Evolutionary conservation across 2,329 filamentous ascomycete genomes (phyloP).

Genomic region (Alternaria angustiovoidea): DNA sequence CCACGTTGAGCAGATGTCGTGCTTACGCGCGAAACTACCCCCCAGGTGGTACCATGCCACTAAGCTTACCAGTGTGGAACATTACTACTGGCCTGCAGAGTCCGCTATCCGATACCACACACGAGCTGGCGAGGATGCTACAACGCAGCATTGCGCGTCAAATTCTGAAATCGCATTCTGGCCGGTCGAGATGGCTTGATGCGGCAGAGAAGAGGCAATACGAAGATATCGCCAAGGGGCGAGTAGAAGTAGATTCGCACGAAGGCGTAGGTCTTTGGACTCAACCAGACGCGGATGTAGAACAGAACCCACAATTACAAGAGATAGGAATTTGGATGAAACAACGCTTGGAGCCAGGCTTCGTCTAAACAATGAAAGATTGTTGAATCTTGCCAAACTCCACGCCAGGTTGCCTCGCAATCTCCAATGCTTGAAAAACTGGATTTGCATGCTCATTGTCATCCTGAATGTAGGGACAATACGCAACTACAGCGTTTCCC

Average conservation of each 20-base stretch:
- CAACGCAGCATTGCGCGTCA: slow-evolving; percentile 51
- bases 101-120: slow-evolving; percentile 51
- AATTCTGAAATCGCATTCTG: slow-evolving; percentile 32
- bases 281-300: slow-evolving; percentile 12
- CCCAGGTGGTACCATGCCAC: slow-evolving; percentile 44
- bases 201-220: slow-evolving; percentile 38
- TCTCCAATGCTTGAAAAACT: not conserved
- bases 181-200: slow-evolving; percentile 36
- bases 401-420: not conserved
- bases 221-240: slow-evolving; percentile 34
- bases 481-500: fast-evolving
- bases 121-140: slow-evolving; percentile 53
- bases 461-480: not conserved
- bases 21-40: slow-evolving; percentile 54
- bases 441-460: not conserved
- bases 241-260: slow-evolving; percentile 24
- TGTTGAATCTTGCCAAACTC: not conserved
- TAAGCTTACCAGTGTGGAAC: slow-evolving; percentile 53
- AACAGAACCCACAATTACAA: slow-evolving; percentile 24
- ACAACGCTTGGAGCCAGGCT: slow-evolving; percentile 20
- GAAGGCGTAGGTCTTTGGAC: slow-evolving; percentile 40
- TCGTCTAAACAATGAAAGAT: not conserved
- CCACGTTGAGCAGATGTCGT: slow-evolving; percentile 39
- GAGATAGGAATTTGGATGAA: slow-evolving; percentile 41
- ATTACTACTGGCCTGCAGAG: slow-evolving; percentile 51